Percentiles rank a stretch among this genome's conserved stretches.
These are phyloP conservation scores for Phytophthora quininea DNA, from an alignment of 352 stramenopile species.

Conservation along the genomic window DNA sequence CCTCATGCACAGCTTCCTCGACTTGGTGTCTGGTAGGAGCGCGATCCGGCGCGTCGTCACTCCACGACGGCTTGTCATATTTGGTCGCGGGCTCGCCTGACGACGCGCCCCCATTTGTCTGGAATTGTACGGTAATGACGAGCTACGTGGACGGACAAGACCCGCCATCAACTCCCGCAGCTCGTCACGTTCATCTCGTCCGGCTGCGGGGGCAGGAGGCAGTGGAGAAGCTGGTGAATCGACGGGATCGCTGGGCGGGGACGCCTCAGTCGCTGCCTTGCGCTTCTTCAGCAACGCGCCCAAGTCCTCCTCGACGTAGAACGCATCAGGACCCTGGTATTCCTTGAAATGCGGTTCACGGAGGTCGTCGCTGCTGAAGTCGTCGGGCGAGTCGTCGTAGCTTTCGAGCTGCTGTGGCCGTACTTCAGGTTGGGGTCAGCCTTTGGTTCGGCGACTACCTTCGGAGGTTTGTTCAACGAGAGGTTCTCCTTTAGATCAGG, in stretches of 20 bases:
- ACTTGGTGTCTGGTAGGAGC: constrained; percentile 44
- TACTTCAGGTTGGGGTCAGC: constrained; percentile 9
- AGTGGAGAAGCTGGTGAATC: constrained; percentile 26
- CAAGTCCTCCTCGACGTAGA: constrained; percentile 51
- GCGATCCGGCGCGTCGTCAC: constrained; percentile 56
- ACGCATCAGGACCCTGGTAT: constrained; percentile 27
- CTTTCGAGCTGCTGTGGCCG: constrained; percentile 22
- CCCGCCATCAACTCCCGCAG: constrained; percentile 66
- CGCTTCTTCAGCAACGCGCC: constrained; percentile 36
- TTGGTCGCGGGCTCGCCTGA: constrained; percentile 38
- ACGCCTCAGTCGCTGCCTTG: constrained; percentile 16
- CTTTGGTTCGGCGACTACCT: constrained; percentile 8
- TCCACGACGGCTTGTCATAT: constrained; percentile 57
- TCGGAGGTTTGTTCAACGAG: constrained; percentile 11
- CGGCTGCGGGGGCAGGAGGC: constrained; percentile 6
- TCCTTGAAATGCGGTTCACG: constrained; percentile 36
- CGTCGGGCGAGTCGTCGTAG: constrained; percentile 37
- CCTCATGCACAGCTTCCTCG: constrained; percentile 50
- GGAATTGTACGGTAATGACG: constrained; percentile 58
- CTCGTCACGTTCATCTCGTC: constrained; percentile 53
- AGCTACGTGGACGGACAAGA: constrained; percentile 67
- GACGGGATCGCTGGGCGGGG: constrained; percentile 9
- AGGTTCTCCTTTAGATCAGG: constrained; percentile 9
- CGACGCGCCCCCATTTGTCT: constrained; percentile 40
- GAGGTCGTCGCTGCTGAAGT: constrained; percentile 41